phyloP scores from a whole-genome alignment of 768 basidiomycete species.

The Strobilomyces confusus region DNA sequence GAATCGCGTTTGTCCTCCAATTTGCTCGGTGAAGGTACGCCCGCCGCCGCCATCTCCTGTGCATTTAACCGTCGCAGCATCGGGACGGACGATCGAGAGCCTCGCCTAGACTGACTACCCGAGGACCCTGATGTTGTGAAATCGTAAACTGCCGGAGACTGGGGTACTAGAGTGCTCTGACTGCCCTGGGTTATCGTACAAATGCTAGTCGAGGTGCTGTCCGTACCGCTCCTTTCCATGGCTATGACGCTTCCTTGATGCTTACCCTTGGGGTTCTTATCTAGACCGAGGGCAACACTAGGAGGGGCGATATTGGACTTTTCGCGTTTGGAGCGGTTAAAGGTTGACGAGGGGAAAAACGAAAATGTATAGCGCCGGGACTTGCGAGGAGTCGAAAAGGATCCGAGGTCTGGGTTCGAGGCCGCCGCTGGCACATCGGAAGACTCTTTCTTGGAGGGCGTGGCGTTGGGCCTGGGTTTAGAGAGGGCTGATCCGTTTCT shows the following conservation, averaged over 20 bases:
- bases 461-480: neutral
- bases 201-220: slow-evolving; percentile 20
- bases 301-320: slow-evolving; percentile 7
- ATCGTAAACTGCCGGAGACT: slow-evolving; percentile 3
- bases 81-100: slow-evolving; percentile 7
- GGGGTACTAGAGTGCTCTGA: slow-evolving; percentile 16
- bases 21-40: neutral
- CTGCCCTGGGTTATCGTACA: slow-evolving; percentile 19
- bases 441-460: neutral
- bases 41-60: slow-evolving; percentile 6
- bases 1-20: slow-evolving; percentile 6
- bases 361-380: slow-evolving; percentile 24
- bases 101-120: neutral
- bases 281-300: neutral
- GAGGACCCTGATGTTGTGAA: slow-evolving; percentile 9
- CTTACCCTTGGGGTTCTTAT: neutral
- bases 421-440: neutral
- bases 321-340: slow-evolving; percentile 18
- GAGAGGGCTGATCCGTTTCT: neutral
- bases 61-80: slow-evolving; percentile 19
- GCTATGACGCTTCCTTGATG: neutral
- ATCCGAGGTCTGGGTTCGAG: neutral
- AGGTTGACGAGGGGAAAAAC: slow-evolving; percentile 19
- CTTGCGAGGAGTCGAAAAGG: slow-evolving; percentile 4
- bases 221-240: slow-evolving; percentile 13